Evolutionary conservation across 768 basidiomycete genomes (phyloP), one percentile per base, ranked within the genome.

Genomic region (Boletales sp.): DNA sequence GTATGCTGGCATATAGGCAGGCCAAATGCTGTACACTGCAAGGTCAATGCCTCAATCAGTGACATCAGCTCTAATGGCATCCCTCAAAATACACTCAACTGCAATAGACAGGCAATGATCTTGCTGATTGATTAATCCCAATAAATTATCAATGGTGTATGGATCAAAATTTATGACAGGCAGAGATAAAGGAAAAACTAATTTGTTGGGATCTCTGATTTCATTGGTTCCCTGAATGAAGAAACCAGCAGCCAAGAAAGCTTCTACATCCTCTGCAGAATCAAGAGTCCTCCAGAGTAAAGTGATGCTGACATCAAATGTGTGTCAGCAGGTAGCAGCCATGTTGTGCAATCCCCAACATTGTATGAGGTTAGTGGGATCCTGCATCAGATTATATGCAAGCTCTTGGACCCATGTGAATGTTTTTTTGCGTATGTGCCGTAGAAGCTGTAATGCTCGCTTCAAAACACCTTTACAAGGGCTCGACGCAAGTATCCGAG

Each of bases 271-370:
- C 9, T 39, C 38, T 39, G 38, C 11, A 19, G 38, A 39, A 19
- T 19, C 2, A 17, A 17, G 19, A 19, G 19, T 0, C 21, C 10
- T 44, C 32, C 38, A 14, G 35, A 2, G 34, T 52, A 48, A 21
- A 13, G 32, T 35, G 11, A 32, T 4, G 41, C 51, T 61, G 0
- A 60, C 61, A 48, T 64, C 57, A 17, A 55, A 58, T 2, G 49
- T 59, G 8, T 57, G 57, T 10, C 71, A 61, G 51, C 74, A 76
- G 15, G 61, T 64, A 8, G 63, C 60, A 13, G 71, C 72, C 46
- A 70, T 62, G 46, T 72, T 66, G 13, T 63, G 60, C 18, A 70
- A 50, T 4, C 59, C 63, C 11, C 31, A 9, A 11, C 55, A 44
- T 15, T 50, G 33, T 8, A 50, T 44, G 2, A n/a, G 4, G 1